Conservation (phyloP, 352 stramenopile genomes). For the Saprolegnia diclina region DNA sequence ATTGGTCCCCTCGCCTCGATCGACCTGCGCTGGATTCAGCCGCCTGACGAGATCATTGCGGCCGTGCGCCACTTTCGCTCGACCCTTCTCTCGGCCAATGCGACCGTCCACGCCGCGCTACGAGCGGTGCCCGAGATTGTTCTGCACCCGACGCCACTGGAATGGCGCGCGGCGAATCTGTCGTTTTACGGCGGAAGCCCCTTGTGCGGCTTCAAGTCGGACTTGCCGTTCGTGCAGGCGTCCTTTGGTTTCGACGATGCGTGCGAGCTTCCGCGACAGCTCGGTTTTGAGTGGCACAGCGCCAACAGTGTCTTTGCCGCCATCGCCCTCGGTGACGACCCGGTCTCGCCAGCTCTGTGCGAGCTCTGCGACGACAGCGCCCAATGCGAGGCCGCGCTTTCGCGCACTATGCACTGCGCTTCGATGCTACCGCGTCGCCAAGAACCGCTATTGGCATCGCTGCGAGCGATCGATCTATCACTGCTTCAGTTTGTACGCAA, state of each 20-base stretch:
- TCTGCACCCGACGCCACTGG: neutral
- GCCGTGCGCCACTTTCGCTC: neutral
- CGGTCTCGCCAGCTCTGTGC: no score
- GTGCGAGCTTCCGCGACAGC: neutral
- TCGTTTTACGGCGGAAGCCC: slow-evolving; percentile 17
- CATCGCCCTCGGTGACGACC: neutral
- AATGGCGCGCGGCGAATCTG: neutral
- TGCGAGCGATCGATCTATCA: neutral
- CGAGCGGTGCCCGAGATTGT: neutral
- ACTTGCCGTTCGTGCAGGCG: neutral
- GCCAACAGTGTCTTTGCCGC: slow-evolving; percentile 5
- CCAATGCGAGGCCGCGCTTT: no score
- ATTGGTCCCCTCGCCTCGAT: slow-evolving; percentile 15
- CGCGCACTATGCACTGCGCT: no score
- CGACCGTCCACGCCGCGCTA: neutral
- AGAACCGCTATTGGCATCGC: neutral
- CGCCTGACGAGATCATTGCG: neutral
- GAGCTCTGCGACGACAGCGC: no score
- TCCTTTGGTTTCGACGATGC: slow-evolving; percentile 25
- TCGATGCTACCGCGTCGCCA: no score
- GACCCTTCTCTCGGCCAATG: neutral
- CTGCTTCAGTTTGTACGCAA: neutral
- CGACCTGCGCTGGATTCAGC: slow-evolving; percentile 15
- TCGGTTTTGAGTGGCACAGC: neutral
- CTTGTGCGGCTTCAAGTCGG: neutral